Evolutionary conservation across 441 rosid genomes (phyloP), one percentile per base, ranked within the genome.

Genomic region (Bruguiera hainesii): DNA sequence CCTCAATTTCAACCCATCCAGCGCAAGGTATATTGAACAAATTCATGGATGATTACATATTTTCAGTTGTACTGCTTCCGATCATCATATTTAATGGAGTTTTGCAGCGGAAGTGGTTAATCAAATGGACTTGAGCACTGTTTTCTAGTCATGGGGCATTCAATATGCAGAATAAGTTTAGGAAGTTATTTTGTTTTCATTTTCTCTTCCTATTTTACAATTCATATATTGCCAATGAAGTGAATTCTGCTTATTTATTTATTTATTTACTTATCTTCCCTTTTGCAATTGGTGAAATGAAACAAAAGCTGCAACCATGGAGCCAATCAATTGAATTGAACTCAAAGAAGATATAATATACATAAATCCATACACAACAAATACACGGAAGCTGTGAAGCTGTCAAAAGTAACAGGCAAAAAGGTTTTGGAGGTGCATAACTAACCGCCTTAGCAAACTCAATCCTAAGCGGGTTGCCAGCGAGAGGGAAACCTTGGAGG

Each of bases 361-460:
- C 68, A 76, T 31, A 74, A 20, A 59, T 11, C 64, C 53, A 65
- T 25, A 59, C 42, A 58, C 19, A 66, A 53, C 61, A 74, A 39
- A 61, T 53, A 75, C 46, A 37, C 31, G 56, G 31, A 35, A 53
- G 46, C 1, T 56, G 56, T 29, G 68, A 66, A 75, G 25, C 20
- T 46, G 69, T 20, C 62, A 64, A 60, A 49, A 68, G 21, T 10
- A 70, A 61, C 23, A 63, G 67, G 60, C 48, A 63, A 31, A 78
- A 80, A 42, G 48, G 48, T 42, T 42, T 42, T 42, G 48, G 75
- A 71, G 73, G 64, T 75, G 74, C 81, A 80, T 73, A 63, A 94
- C 99, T 94, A 90, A 94, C 98, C 97, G 96, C 90, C 96, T 94
- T 94, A 46, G 98, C 90, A 84, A 88, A 94, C 84, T 94, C 98